Base-by-base conservation (phyloP, 495 filamentous ascomycete genomes). In the Apodospora peruviana region DNA sequence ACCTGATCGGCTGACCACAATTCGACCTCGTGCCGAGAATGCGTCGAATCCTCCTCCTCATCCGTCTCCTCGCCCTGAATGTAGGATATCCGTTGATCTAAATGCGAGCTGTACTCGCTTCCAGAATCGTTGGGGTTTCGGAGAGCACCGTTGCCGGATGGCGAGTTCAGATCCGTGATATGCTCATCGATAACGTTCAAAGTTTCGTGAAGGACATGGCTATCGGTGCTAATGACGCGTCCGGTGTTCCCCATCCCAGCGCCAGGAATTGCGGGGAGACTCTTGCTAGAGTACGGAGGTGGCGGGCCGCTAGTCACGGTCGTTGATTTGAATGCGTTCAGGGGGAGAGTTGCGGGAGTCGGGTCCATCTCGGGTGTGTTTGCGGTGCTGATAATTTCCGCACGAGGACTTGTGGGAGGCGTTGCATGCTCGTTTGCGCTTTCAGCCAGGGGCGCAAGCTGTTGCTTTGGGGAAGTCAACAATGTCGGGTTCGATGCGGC, bases 151-250 rank as follows among this genome's bases (percentile, higher is more conserved):
- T 71, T 75, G 51, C 67, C 61, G 34, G 83, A 79, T 38, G 89
- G 80, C 5, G 83, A 89, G 61, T 83, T 84, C 47, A 99, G 84
- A 61, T 96, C 89, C 20, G 90, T 96, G 40, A 99, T 97, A 62
- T 96, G 94, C 66, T 99, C 94, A 59, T 99, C 81, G 58, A 99
- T 99, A 25, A 97, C 94, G 57, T 89, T 95, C 48, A 99, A 68
- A 0, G 94, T 97, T 60, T 99, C 91, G 60, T 95, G 90, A 75
- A 99, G 88, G 21, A 97, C 91, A 2, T 90, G 88, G 59, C 88
- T 91, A 47, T 74, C 75, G 60, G 69, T 70, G 48, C 65, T 73
- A 7, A 32, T 65, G 22, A 65, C 53, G 5, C 66, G 67, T 25
- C 52, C 45, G 18, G 55, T 45, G 49, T 41, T 60, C n/a, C 56